Conservation (phyloP, 1,139 yeast species). For the Debaryomyces robertsiae region DNA sequence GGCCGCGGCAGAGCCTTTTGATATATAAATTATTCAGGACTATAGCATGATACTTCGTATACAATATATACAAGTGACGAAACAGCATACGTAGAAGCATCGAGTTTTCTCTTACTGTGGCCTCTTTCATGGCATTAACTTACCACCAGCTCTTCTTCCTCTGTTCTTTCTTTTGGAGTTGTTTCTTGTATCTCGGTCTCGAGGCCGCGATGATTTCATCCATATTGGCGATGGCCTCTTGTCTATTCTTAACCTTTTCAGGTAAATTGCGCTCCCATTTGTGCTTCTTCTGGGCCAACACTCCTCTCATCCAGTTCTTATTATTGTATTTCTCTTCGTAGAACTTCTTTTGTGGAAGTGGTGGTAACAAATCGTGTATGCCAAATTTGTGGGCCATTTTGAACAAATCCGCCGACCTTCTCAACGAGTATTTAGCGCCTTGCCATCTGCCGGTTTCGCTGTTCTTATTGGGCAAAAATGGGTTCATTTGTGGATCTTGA, state of each 20-base stretch:
- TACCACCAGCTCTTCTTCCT: conserved; percentile 53
- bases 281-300: conserved; percentile 74
- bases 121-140: neutral
- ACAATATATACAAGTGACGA: conserved; percentile 6
- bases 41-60: conserved; percentile 8
- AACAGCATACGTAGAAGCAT: no score
- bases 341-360: conserved; percentile 70
- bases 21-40: conserved; percentile 6
- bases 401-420: conserved; percentile 84
- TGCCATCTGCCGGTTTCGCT: conserved; percentile 79
- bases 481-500: conserved; percentile 73
- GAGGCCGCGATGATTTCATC: conserved; percentile 70
- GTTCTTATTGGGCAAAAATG: conserved; percentile 84
- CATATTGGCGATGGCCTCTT: conserved; percentile 68
- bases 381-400: conserved; percentile 85
- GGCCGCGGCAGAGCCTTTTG: conserved; percentile 26
- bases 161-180: conserved; percentile 52
- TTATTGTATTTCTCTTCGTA: conserved; percentile 74
- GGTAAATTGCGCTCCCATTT: conserved; percentile 76
- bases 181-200: conserved; percentile 64
- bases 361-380: conserved; percentile 75
- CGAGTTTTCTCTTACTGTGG: no score
- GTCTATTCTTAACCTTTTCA: conserved; percentile 60
- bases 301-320: conserved; percentile 78
- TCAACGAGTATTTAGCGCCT: conserved; percentile 74